Base-by-base conservation (phyloP, 1,284 basidiomycete species). In the Cerioporus squamosus region DNA sequence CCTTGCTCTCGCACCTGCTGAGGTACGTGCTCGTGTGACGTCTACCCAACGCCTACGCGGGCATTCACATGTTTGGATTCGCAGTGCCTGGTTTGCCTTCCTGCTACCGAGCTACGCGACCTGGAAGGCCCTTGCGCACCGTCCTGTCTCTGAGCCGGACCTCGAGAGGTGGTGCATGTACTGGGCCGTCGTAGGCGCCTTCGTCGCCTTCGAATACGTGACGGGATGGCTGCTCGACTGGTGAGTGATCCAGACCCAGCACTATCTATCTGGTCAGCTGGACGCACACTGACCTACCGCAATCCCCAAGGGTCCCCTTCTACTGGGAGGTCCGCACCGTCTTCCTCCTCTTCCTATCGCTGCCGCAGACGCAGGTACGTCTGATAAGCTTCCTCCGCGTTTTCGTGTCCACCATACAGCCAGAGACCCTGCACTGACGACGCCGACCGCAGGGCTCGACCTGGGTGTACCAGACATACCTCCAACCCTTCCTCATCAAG, bases 321-420 rank as follows among this genome's bases (percentile, higher is more conserved):
- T 94, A 93, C 72, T 90, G 86, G 79, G 83, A 93, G 66, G 57
- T 84, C 64, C 89, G 92, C 67, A 88, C 87, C 8, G 31, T 85
- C 12, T 83, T 93, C 70, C 76, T 94, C 26, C 78, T 93, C 24
- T 93, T 88, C 76, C 74, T 93, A 43, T 79, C 90, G 2, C 79
- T 93, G 5, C 89, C 90, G 14, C 87, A 91, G 74, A 87, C 84
- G 3, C 83, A 90, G 80, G 90, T 88, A 51, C n/a, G 49, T 29
- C 15, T 17, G 39, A 51, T 29, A 51, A 51, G 49, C 49, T 53
- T 31, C 22, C 23, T 38, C 31, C 51, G 45, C 17, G n/a, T n/a
- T n/a, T n/a, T n/a, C n/a, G n/a, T n/a, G n/a, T n/a, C 15, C 7
- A 10, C n/a, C 40, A 5, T 14, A 36, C 15, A 8, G 1, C 9